These are phyloP conservation scores for Pilasporangium apinafurcum DNA, from an alignment of 352 stramenopile genomes.

Conservation along the genomic window DNA sequence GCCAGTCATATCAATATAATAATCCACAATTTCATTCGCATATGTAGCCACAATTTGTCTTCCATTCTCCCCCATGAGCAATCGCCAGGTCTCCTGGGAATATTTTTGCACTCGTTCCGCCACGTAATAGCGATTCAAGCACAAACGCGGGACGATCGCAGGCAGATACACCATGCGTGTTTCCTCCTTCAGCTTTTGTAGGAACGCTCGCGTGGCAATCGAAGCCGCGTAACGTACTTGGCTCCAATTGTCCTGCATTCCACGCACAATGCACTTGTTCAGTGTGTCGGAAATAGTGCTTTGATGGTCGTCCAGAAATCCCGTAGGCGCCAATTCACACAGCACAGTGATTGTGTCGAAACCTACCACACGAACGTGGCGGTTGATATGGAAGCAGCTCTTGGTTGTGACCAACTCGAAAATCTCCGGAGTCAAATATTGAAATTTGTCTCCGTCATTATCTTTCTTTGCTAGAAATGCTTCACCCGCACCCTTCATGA, in stretches of 20 bases:
- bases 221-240: constrained; percentile 95
- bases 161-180: constrained; percentile 55
- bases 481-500: constrained; percentile 72
- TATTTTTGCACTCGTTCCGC: constrained; percentile 96
- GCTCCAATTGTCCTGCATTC: constrained; percentile 96
- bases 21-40: constrained; percentile 88
- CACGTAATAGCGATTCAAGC: constrained; percentile 96
- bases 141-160: constrained; percentile 91
- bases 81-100: constrained; percentile 93
- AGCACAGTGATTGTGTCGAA: constrained; percentile 80
- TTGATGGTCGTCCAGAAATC: constrained; percentile 40
- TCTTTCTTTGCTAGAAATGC: constrained; percentile 40
- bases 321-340: constrained; percentile 29
- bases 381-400: constrained; percentile 92
- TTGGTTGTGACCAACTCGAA: constrained; percentile 68
- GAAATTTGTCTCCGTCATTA: constrained; percentile 18
- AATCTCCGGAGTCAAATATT: constrained; percentile 60
- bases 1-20: constrained; percentile 95
- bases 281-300: constrained; percentile 32
- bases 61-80: constrained; percentile 82
- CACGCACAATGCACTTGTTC: constrained; percentile 63
- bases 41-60: constrained; percentile 83
- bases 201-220: constrained; percentile 87
- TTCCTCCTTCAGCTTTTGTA: constrained; percentile 64
- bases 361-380: constrained; percentile 89